phyloP scores from a whole-genome alignment of 1,284 basidiomycete genomes.

The Peniophora sp. region DNA sequence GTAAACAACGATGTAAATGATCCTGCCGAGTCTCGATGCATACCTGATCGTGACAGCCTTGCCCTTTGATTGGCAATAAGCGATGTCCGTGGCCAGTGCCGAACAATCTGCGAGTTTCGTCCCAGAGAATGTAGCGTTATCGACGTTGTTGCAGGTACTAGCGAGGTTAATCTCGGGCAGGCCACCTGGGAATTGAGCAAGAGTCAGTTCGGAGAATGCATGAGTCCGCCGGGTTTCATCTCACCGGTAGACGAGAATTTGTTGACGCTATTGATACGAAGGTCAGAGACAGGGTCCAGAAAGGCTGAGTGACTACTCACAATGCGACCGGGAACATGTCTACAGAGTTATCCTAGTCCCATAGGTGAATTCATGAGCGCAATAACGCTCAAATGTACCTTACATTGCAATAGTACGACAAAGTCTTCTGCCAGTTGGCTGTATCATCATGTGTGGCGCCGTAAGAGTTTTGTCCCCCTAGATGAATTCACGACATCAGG shows the following conservation, averaged over 20 bases:
- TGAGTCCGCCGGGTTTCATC: neutral
- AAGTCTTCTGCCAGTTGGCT: constrained; percentile 46
- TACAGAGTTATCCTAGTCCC: constrained; percentile 55
- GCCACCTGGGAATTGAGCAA: constrained; percentile 28
- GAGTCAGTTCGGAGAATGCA: neutral
- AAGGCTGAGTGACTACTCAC: too few relatives aligned
- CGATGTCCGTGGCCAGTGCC: constrained; percentile 45
- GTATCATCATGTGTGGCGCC: constrained; percentile 45
- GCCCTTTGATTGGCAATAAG: constrained; percentile 51
- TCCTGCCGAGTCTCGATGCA: neutral
- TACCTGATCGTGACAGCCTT: constrained; percentile 41
- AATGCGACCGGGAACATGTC: constrained; percentile 60
- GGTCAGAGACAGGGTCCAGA: too few relatives aligned
- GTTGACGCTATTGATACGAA: too few relatives aligned
- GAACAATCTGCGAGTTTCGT: constrained; percentile 49
- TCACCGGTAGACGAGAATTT: constrained; percentile 41
- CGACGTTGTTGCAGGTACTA: constrained; percentile 50
- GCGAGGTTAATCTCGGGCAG: constrained; percentile 54
- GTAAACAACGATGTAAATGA: neutral
- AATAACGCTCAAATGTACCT: too few relatives aligned
- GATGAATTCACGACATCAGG: constrained; percentile 33
- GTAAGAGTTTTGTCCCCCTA: constrained; percentile 58
- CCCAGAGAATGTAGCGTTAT: constrained; percentile 49
- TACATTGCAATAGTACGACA: constrained; percentile 53
- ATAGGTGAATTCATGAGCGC: too few relatives aligned